Evolutionary conservation across 2,329 filamentous ascomycete genomes (phyloP).

Genomic region (Aspergillus fumigatiaffinis): DNA sequence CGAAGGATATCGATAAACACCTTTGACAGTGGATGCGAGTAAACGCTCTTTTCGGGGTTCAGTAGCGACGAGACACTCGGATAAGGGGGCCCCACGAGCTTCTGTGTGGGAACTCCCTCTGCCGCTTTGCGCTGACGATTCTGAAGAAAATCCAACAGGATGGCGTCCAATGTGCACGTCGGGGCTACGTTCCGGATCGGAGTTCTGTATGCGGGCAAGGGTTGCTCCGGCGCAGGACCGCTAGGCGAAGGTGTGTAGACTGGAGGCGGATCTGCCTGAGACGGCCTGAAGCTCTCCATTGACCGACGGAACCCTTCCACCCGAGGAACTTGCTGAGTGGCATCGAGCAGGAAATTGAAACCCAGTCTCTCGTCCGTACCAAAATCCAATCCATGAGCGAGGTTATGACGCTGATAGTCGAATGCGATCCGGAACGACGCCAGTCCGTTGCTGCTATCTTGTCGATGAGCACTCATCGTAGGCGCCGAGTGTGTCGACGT

Average conservation of each 20-base stretch:
- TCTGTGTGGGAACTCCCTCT: conserved; percentile 60
- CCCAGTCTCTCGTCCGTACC: conserved; percentile 61
- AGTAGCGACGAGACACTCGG: conserved; percentile 75
- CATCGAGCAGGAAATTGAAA: conserved; percentile 68
- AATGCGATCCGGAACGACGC: conserved; percentile 40
- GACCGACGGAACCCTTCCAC: conserved; percentile 44
- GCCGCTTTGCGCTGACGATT: conserved; percentile 63
- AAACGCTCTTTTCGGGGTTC: conserved; percentile 60
- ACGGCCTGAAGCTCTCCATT: conserved; percentile 21
- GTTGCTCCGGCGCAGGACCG: conserved; percentile 20
- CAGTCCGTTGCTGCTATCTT: conserved; percentile 19
- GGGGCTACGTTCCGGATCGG: conserved; percentile 60
- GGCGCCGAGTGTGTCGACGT: conserved; percentile 28
- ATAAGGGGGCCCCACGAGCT: conserved; percentile 72
- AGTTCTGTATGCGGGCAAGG: conserved; percentile 33
- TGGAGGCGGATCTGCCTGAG: conserved; percentile 18
- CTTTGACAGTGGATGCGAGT: conserved; percentile 74
- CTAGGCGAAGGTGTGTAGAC: conserved; percentile 22
- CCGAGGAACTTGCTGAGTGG: conserved; percentile 52
- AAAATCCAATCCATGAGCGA: conserved; percentile 56
- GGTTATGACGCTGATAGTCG: conserved; percentile 39
- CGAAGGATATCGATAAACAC: conserved; percentile 80
- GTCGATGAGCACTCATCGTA: conserved; percentile 18
- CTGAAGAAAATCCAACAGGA: conserved; percentile 76
- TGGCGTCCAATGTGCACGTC: conserved; percentile 71